Percentiles rank a stretch among this genome's conserved stretches.
Conservation (phyloP, 1,284 basidiomycete species). For the Sporisorium graminicola region DNA sequence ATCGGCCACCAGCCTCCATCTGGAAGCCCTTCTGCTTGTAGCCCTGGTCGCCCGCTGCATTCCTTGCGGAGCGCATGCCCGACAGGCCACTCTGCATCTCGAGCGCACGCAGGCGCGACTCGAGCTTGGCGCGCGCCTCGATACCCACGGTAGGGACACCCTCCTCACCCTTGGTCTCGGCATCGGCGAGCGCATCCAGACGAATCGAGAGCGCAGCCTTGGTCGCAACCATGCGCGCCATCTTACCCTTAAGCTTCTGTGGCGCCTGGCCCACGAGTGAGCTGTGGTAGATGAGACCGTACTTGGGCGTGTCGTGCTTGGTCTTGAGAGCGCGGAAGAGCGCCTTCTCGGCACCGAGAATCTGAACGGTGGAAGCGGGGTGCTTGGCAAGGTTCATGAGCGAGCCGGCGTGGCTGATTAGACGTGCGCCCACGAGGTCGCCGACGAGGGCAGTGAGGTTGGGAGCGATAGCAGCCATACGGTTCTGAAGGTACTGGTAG, state of each 20-base stretch:
- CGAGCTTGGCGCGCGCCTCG: conserved; percentile 92
- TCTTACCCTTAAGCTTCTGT: conserved; percentile 98
- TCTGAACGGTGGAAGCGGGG: conserved; percentile 97
- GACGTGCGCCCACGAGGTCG: conserved; percentile 92
- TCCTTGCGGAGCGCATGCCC: conserved; percentile 52
- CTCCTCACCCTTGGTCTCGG: conserved; percentile 86
- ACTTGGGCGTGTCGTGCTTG: conserved; percentile 98
- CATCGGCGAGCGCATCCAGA: conserved; percentile 93
- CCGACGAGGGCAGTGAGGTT: conserved; percentile 96
- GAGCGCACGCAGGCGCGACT: conserved; percentile 88
- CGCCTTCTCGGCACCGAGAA: conserved; percentile 97
- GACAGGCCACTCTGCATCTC: conserved; percentile 72
- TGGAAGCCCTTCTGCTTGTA: conserved; percentile 67
- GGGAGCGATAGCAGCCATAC: conserved; percentile 96
- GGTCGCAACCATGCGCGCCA: conserved; percentile 99
- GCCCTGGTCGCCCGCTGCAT: conserved; percentile 54
- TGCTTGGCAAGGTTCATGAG: conserved; percentile 94
- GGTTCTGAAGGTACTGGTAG: conserved; percentile 92
- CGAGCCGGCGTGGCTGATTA: conserved; percentile 97
- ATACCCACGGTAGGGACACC: conserved; percentile 86
- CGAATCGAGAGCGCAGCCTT: conserved; percentile 91
- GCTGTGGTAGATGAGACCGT: conserved; percentile 94
- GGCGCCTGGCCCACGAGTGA: conserved; percentile 93
- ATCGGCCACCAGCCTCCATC: conserved; percentile 56
- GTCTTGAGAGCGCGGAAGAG: conserved; percentile 98